Percentiles rank a stretch among this genome's conserved stretches.
phyloP scores from a whole-genome alignment of 176 grass and related monocot species.

The Aegilops sharonensis region DNA sequence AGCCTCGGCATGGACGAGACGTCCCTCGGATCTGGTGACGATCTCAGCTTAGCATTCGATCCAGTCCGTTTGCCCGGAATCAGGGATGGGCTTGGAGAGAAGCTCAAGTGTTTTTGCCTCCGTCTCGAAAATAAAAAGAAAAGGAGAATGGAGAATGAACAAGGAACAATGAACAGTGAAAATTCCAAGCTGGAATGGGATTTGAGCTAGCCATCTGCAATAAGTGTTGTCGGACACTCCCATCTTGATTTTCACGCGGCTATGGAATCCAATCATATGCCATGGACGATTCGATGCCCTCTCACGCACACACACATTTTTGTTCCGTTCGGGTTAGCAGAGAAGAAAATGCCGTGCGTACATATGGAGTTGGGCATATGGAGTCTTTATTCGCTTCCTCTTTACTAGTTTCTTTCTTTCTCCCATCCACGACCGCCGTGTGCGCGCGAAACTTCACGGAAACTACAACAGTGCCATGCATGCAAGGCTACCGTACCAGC shows the following conservation, averaged over 20 bases:
- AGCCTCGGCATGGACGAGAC: background rate
- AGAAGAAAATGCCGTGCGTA: background rate
- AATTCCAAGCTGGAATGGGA: too few relatives aligned
- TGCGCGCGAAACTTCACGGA: slow-evolving; percentile 13
- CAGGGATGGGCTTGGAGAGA: too few relatives aligned
- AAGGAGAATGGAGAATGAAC: too few relatives aligned
- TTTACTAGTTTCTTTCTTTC: background rate
- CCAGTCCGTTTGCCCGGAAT: too few relatives aligned
- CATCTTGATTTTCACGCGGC: background rate
- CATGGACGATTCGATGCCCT: too few relatives aligned
- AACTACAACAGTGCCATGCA: background rate
- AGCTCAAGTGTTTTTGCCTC: too few relatives aligned
- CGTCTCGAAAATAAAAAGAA: too few relatives aligned
- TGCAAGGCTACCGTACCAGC: background rate
- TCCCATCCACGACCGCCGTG: background rate
- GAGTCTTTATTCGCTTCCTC: background rate
- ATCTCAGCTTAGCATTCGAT: too few relatives aligned
- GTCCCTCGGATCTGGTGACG: background rate
- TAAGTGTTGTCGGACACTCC: background rate
- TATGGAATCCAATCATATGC: background rate
- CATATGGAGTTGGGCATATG: background rate
- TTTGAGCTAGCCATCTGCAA: too few relatives aligned
- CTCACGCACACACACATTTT: too few relatives aligned
- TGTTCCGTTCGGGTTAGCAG: background rate
- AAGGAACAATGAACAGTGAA: too few relatives aligned